phyloP scores from a whole-genome alignment of 1,139 yeast species.

The Suhomyces bolitotheri region DNA sequence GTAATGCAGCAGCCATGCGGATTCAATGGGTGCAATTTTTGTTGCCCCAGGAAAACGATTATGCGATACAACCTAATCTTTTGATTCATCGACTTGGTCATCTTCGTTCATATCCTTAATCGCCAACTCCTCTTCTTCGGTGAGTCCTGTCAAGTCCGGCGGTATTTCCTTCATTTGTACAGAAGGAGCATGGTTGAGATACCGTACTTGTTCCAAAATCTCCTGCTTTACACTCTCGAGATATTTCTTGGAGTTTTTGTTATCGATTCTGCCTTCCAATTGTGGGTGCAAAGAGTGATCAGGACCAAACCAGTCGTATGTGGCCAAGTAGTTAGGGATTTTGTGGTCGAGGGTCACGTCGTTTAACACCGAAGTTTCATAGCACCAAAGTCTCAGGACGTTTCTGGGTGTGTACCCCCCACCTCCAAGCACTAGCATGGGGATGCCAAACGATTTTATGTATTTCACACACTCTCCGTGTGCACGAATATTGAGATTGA shows the following conservation, averaged over 20 bases:
- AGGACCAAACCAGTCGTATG: conserved; percentile 88
- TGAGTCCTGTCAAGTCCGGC: conserved; percentile 73
- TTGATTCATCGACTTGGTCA: background rate
- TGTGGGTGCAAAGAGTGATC: conserved; percentile 90
- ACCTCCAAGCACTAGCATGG: conserved; percentile 91
- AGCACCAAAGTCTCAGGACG: conserved; percentile 92
- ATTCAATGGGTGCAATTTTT: too few relatives aligned
- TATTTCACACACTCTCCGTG: conserved; percentile 94
- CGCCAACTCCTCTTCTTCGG: conserved; percentile 59
- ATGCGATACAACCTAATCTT: too few relatives aligned
- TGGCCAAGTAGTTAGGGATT: conserved; percentile 79
- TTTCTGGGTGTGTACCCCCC: conserved; percentile 98
- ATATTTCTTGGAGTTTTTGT: conserved; percentile 81
- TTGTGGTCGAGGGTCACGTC: conserved; percentile 74
- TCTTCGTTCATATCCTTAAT: conserved; percentile 56
- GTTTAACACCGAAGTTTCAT: conserved; percentile 85
- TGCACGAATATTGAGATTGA: conserved; percentile 84
- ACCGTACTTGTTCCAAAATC: conserved; percentile 79
- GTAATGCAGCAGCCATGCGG: too few relatives aligned
- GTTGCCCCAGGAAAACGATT: too few relatives aligned
- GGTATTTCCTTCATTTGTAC: conserved; percentile 91
- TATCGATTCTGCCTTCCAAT: conserved; percentile 83
- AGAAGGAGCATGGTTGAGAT: conserved; percentile 87
- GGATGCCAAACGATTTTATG: conserved; percentile 82
- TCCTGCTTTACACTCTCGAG: conserved; percentile 77